Base-by-base conservation (phyloP, 129 eudicot species). In the Helichrysum umbraculigerum region DNA sequence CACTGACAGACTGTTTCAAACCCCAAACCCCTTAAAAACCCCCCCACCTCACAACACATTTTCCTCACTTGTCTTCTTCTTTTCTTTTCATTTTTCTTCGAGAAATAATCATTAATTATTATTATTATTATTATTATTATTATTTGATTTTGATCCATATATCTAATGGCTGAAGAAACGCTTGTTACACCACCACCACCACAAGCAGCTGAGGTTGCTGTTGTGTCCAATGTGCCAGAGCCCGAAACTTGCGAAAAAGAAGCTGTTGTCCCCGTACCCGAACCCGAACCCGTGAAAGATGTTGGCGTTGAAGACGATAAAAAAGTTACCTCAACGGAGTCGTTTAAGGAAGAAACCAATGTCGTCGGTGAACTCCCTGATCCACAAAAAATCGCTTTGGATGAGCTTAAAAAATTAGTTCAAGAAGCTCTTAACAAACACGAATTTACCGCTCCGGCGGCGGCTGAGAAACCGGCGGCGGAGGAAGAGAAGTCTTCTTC, bases 301-400 rank as follows among this genome's bases (percentile, higher is more conserved):
- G 73, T 56, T n/a, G 68, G 20, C 32, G 32, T 52, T 10, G 81
- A 76, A 67, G 66, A 68, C 2, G 86, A 68, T 10, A 81, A 70
- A 76, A 77, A 84, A 33, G 71, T 86, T 29, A 69, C 83, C 52
- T 88, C 84, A 28, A 79, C 92, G 17, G 76, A 50, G 35, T 87
- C 90, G 1, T 87, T 89, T 54, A 85, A 89, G 81, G 96, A 89
- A 66, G 92, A 87, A 16, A 83, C 78, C 41, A 89, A 85, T 70
- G 75, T 85, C 51, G 96, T 79, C 33, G 86, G 83, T 52, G 81
- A 75, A 12, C 72, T 81, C 14, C 81, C 84, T 19, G 81, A 81
- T 37, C 81, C 81, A 25, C 72, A 76, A 4, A 81, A 75, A 47
- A 76, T 44, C n/a, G 94, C 91, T 37, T 57, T 91, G 21, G 91